phyloP scores from a whole-genome alignment of 208 protist genomes.

The Trypanosoma mega region DNA sequence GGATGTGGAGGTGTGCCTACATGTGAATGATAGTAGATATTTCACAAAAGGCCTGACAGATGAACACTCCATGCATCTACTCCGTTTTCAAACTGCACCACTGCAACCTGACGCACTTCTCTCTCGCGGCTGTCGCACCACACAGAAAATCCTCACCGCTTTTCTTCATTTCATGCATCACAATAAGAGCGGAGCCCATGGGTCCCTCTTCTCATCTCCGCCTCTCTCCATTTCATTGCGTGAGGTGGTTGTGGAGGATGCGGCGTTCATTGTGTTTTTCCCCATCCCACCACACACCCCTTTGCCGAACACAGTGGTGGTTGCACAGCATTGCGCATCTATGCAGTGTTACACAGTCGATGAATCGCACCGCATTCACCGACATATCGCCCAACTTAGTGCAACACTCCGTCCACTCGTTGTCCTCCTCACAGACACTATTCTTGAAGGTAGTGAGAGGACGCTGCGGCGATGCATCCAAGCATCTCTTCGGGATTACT shows the following conservation, averaged over 20 bases:
- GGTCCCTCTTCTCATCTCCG: neutral
- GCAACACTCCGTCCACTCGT: conserved; percentile 7
- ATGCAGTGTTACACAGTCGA: conserved; percentile 24
- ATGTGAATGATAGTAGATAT: no score
- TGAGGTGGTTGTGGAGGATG: neutral
- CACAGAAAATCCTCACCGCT: no score
- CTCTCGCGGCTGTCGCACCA: no score
- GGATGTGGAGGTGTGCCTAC: no score
- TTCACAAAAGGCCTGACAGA: no score
- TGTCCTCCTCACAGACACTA: conserved; percentile 10
- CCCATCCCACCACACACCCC: no score
- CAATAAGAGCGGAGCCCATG: neutral
- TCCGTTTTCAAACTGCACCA: no score
- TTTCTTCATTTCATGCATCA: no score
- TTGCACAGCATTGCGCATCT: neutral
- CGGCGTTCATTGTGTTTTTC: neutral
- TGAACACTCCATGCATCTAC: no score
- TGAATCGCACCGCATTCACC: conserved; percentile 23
- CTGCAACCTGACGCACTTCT: no score
- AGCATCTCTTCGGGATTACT: neutral
- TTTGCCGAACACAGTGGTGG: neutral
- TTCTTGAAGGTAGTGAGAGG: conserved; percentile 13
- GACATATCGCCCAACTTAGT: neutral
- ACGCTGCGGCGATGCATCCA: conserved; percentile 12
- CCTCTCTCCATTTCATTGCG: neutral